Percentiles rank a stretch among this genome's conserved stretches.
Evolutionary conservation across 2,329 filamentous ascomycete genomes (phyloP).

Genomic region (Coniochaeta sp.): DNA sequence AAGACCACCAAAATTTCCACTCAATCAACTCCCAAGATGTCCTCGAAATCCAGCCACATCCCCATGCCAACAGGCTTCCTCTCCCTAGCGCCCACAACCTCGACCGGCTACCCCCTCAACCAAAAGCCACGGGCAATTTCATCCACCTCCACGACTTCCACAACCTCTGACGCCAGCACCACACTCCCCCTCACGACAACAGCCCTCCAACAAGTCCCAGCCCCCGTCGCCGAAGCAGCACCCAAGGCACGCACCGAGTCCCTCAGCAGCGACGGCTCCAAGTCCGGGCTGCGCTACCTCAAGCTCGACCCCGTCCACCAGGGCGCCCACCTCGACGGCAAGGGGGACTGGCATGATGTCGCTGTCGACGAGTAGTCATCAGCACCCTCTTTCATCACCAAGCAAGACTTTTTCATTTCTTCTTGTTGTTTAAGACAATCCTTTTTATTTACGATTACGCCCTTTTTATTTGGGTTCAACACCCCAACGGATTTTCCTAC

Average conservation of each 20-base stretch:
- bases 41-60: not conserved
- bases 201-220: conserved; percentile 9
- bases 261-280: conserved; percentile 32
- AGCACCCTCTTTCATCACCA: not conserved
- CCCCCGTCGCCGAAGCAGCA: conserved; percentile 13
- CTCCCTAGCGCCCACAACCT: conserved; percentile 45
- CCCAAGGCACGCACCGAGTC: conserved; percentile 40
- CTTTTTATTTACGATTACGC: not conserved
- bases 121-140: conserved; percentile 10
- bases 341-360: conserved; percentile 42
- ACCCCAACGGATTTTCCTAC: too few relatives aligned
- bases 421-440: not conserved
- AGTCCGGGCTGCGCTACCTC: conserved; percentile 38
- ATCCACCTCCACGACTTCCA: not conserved
- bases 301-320: conserved; percentile 54
- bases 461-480: not conserved
- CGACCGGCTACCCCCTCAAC: conserved; percentile 39
- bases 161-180: too few relatives aligned
- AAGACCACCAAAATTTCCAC: too few relatives aligned
- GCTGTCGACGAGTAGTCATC: conserved; percentile 27
- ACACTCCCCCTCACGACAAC: conserved; percentile 13
- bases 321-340: conserved; percentile 45
- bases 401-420: not conserved
- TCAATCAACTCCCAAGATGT: not conserved
- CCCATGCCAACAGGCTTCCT: conserved; percentile 30